Evolutionary conservation across 345 rosid genomes (phyloP).

Genomic region (Dimocarpus longan): DNA sequence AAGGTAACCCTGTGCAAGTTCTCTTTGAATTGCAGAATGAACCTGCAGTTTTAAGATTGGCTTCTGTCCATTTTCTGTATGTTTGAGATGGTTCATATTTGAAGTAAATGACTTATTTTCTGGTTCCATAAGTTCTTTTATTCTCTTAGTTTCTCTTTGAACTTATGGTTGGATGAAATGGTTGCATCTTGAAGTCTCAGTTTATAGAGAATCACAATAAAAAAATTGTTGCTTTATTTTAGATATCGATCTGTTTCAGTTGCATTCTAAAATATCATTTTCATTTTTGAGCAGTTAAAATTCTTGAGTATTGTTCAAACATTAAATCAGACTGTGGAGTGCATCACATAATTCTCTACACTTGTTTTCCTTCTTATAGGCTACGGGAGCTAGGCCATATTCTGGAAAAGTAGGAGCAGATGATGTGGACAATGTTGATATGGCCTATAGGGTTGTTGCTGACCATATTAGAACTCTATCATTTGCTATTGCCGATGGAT

Average conservation of each 20-base stretch:
- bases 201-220: neutral
- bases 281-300: neutral
- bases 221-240: neutral
- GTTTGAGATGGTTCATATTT: neutral
- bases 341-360: neutral
- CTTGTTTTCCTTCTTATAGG: slow-evolving; percentile 36
- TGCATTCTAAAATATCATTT: neutral
- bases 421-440: slow-evolving; percentile 78
- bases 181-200: neutral
- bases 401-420: slow-evolving; percentile 89
- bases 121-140: neutral
- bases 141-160: neutral
- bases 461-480: slow-evolving; percentile 95
- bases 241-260: neutral
- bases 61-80: neutral
- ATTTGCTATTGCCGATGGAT: slow-evolving; percentile 97
- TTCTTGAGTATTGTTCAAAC: neutral
- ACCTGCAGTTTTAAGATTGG: neutral
- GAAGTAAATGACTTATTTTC: neutral
- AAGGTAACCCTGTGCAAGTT: neutral
- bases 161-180: neutral
- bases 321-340: neutral
- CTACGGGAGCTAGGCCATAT: slow-evolving; percentile 85
- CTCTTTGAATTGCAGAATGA: neutral
- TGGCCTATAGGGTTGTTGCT: slow-evolving; percentile 98